Base-by-base conservation (phyloP, 2,329 filamentous ascomycete genomes). In the Aspergillus cejpii region DNA sequence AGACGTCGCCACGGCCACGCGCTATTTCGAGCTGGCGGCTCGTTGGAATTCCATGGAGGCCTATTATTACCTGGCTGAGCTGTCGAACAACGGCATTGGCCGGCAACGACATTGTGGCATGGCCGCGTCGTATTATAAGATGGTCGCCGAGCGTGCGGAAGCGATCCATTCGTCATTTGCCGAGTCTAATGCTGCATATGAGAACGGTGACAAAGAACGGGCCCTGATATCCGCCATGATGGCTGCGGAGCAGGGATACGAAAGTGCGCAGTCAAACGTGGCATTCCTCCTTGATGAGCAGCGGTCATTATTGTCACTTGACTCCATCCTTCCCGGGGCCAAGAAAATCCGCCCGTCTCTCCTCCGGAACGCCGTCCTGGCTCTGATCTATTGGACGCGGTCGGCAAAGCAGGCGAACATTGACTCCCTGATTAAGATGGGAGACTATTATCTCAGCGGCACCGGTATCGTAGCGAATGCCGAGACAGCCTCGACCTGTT, bases 351-450 rank as follows among this genome's bases (percentile, higher is more conserved):
- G 68, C 7, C 57, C 60, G 36, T 66, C 72, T 7, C 58, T 79
- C 21, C 68, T 83, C 17, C 71, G 73, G 39, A 80, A 84, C 60
- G 72, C 80, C 0, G 72, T 75, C 2, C 68, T 95, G 2, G 89
- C 89, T 1, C 75, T 98, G 39, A 83, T 94, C 27, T 92, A 95
- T 69, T 98, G 90, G 87, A 96, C 91, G 0, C 82, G 92, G 27
- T 96, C 91, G 7, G 89, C 92, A 2, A 86, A 88, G 54, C 94
- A 98, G 63, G 79, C 83, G 37, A 98, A 98, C 54, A 84, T 94
- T 37, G 92, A 98, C 67, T 87, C 90, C 0, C 76, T 95, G 51
- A 86, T 98, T 53, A 98, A 98, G 70, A 95, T 97, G 85, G 92
- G 92, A 29, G 94, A 98, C 68, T 97, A 97, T 67, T 97, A 98